Evolutionary conservation across 495 filamentous ascomycete species (phyloP), one percentile per base, ranked within the genome.

Genomic region (Delitschia confertaspora): DNA sequence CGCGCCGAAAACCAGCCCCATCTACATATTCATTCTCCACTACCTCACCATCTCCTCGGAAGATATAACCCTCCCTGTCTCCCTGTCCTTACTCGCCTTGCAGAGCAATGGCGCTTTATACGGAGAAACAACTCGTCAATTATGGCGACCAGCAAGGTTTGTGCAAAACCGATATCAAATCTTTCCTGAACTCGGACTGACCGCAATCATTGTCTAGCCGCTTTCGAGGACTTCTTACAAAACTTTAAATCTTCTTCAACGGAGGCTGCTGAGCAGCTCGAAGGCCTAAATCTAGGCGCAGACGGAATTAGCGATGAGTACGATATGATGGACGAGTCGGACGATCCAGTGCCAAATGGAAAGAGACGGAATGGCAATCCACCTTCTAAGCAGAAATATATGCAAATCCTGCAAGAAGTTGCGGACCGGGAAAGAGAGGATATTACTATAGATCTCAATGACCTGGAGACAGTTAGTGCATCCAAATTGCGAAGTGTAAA

Each of bases 251-350:
- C 80, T 9, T 73, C 77, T 11, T 75, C 83, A 23, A 79, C 84
- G 6, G 81, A 88, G 56, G 74, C 75, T 3, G 71, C 84, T 45
- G 74, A 83, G 57, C 87, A 85, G 13, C 66, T 98, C 23, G 76
- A 84, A 47, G 80, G 83, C 38, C 72, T 98, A 57, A 80, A 85
- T 60, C 82, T 98, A 51, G 82, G 89, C 63, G 88, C 81, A 43
- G 83, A 88, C 67, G 79, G 80, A 52, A 73, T 81, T n/a, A 88
- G 83, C 65, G 88, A 95, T 58, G 88, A 93, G 55, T 88, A 95
- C 58, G 87, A 93, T 57, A 85, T 93, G 64, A 85, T 94, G 83
- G 84, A 93, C 56, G 83, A 95, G 64, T 78, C 76, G 33, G 81
- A 83, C 44, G 76, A 75, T 33, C 69, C 25, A 65, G 65, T 24